Evolutionary conservation across 257 asterid genomes (phyloP).

Genomic region (Anisodus tanguticus): DNA sequence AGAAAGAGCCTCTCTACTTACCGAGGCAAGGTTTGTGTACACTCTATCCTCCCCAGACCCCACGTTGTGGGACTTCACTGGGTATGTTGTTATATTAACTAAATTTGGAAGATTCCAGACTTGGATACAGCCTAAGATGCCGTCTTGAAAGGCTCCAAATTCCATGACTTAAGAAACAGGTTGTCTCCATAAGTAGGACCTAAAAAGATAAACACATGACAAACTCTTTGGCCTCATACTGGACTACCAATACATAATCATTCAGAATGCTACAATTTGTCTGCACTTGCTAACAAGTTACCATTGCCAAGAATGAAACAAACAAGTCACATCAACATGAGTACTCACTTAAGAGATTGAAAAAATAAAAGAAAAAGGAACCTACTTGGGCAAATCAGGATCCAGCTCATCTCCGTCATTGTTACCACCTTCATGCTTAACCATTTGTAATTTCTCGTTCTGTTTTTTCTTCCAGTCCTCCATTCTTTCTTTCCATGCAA

Average conservation of each 20-base stretch:
- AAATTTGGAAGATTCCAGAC: background rate
- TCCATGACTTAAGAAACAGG: slow-evolving; percentile 16
- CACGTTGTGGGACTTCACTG: too few relatives aligned
- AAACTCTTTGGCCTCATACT: background rate
- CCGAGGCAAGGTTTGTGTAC: too few relatives aligned
- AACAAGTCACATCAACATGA: slow-evolving; percentile 37
- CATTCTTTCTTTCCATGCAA: slow-evolving; percentile 99
- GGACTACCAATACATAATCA: background rate
- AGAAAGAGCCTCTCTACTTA: too few relatives aligned
- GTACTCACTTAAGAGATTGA: slow-evolving; percentile 19
- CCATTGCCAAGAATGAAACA: slow-evolving; percentile 23
- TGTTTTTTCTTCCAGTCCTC: slow-evolving; percentile 99
- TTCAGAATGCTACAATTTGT: background rate
- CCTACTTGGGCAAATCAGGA: slow-evolving; percentile 96
- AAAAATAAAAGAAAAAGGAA: slow-evolving; percentile 38
- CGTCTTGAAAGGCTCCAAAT: slow-evolving; percentile 7
- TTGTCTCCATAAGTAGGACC: background rate
- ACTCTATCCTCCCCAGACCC: too few relatives aligned
- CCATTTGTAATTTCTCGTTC: slow-evolving; percentile 86
- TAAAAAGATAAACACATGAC: background rate
- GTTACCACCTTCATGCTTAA: slow-evolving; percentile 76
- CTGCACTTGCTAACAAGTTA: slow-evolving; percentile 29
- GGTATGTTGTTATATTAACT: too few relatives aligned
- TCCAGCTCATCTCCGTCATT: slow-evolving; percentile 72
- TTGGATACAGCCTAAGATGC: background rate